Base-by-base conservation (phyloP, 2,329 filamentous ascomycete genomes). In the Aureobasidium sp. region DNA sequence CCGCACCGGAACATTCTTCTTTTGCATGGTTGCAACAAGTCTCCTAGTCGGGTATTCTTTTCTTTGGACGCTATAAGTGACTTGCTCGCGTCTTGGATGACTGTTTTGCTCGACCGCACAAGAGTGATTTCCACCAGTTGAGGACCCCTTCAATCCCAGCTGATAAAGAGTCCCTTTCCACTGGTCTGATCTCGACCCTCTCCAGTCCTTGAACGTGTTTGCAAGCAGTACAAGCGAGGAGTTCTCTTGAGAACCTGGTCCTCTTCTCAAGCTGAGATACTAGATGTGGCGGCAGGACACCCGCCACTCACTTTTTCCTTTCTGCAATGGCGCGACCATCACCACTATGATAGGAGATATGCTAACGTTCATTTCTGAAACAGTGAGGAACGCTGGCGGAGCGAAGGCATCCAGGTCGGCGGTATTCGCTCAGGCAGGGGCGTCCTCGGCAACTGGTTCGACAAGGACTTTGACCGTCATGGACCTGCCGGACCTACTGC, bases 401-500 rank as follows among this genome's bases (percentile, higher is more conserved):
- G 85, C 69, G 89, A 93, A 74, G 84, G 87, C 9, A 78, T 92
- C 6, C 89, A 93, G 72, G 73, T 92, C 5, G 89, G 89, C 12
- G 89, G 89, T 0, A 68, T 84, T 1, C 75, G 77, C 53, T 87
- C 86, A 6, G 84, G 82, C 7, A 80, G 88, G 8, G 88, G 88
- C 1, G 84, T 91, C 0, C 70, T 91, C 1, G 89, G 89, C 0
- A 87, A 84, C 57, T 93, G 89, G 89, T 92, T 91, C 68, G 88
- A 90, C 68, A 87, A 85, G 67, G 84, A 90, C 71, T 87, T 83
- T 67, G 85, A 89, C 65, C 71, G 77, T 0, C 83, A 87, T 67
- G 88, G 89, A 0, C 89, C 89, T 0, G 87, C 82, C 1, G 89
- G 89, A 0, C 89, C 89, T 1, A 90, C 87, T 1, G 87, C 86